Percentiles rank a stretch among this genome's conserved stretches.
These are phyloP conservation scores for Amphibolis antarctica DNA, from an alignment of 106 monocot genomes.

Conservation along the genomic window DNA sequence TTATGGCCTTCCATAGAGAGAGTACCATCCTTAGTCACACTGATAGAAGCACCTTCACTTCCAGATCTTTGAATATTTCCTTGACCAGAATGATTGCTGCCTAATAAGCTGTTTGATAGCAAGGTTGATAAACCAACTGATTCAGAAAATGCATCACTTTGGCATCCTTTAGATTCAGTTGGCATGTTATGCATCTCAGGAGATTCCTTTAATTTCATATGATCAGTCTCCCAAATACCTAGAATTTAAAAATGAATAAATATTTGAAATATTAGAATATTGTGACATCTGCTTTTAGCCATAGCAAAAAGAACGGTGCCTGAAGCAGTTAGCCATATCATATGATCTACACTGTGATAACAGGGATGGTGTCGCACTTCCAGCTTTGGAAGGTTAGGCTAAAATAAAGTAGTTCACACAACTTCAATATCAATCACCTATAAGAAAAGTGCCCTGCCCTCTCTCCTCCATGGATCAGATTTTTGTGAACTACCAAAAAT, in stretches of 20 bases:
- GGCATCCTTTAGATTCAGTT: neutral
- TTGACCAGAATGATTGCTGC: neutral
- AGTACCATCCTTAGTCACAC: neutral
- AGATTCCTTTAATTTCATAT: neutral
- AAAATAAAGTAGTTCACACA: no score
- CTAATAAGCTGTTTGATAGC: neutral
- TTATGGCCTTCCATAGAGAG: neutral
- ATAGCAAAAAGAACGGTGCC: no score
- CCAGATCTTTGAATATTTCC: neutral
- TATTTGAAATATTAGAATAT: no score
- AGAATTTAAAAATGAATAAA: neutral
- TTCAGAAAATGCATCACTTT: neutral
- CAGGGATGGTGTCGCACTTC: no score
- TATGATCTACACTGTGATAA: no score
- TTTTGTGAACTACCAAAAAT: no score
- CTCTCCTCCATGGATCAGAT: no score
- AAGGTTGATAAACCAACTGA: neutral
- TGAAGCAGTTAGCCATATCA: no score
- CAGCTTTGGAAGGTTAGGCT: no score
- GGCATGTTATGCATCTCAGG: constrained; percentile 1
- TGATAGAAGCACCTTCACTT: neutral
- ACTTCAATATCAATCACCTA: no score
- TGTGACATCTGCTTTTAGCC: no score
- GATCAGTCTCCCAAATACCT: neutral
- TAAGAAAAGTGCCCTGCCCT: no score